A percentile compares a stretch with the other conserved stretches of the same genome.
Conservation (phyloP, 495 filamentous ascomycete genomes). For the Cladorrhinum samala region DNA sequence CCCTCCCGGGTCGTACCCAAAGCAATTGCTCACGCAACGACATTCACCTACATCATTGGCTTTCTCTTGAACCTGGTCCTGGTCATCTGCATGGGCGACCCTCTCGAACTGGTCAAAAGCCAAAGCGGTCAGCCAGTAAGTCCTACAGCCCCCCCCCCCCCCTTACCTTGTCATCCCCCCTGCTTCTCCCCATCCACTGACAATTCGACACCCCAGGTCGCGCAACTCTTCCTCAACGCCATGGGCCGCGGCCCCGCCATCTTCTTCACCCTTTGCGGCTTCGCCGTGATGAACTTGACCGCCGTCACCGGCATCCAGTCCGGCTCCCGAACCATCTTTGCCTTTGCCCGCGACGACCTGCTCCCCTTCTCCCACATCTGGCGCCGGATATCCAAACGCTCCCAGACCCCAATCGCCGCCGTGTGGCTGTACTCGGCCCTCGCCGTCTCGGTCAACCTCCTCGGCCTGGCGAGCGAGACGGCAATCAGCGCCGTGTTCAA, state of each 20-base stretch:
- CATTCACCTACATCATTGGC: constrained; percentile 56
- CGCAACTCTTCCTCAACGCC: constrained; percentile 58
- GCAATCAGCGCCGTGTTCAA: constrained; percentile 60
- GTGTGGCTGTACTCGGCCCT: constrained; percentile 54
- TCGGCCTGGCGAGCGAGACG: constrained; percentile 55
- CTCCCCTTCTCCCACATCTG: constrained; percentile 51
- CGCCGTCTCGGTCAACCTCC: constrained; percentile 56
- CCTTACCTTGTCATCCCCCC: not conserved
- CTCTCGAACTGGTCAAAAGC: constrained; percentile 36
- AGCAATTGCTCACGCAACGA: constrained; percentile 54
- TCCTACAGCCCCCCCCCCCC: not conserved
- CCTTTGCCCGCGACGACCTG: constrained; percentile 55
- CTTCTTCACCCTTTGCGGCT: constrained; percentile 54
- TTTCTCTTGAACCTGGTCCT: constrained; percentile 60
- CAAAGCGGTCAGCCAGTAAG: constrained; percentile 49
- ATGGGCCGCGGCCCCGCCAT: constrained; percentile 54
- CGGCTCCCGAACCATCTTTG: constrained; percentile 56
- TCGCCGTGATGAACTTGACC: constrained; percentile 53
- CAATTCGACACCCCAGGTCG: constrained; percentile 27
- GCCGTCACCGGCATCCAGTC: constrained; percentile 58
- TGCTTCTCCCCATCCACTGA: no score
- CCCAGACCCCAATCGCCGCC: constrained; percentile 53
- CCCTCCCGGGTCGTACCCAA: constrained; percentile 54
- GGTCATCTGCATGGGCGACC: constrained; percentile 55
- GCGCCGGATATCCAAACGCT: constrained; percentile 47